These are phyloP conservation scores for Suhomyces vadensis DNA, from an alignment of 805 yeast species.

Conservation along the genomic window DNA sequence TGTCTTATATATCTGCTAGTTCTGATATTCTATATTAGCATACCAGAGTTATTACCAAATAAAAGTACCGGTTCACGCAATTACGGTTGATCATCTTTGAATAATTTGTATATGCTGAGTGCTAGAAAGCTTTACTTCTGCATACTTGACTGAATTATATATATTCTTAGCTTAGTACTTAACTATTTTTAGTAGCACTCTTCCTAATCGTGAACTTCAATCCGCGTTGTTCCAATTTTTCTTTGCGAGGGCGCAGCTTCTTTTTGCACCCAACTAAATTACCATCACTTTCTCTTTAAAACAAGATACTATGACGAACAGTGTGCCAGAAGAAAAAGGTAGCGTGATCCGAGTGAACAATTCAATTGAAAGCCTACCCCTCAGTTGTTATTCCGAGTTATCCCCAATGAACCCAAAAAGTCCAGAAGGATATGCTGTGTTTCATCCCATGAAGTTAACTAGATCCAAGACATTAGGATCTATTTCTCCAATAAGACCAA, in stretches of 20 bases:
- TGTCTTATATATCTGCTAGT: not conserved
- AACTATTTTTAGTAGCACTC: too few species aligned
- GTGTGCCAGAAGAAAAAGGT: not conserved
- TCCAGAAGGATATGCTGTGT: not conserved
- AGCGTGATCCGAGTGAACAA: not conserved
- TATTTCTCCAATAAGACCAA: not conserved
- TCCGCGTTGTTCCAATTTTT: too few species aligned
- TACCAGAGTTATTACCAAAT: not conserved
- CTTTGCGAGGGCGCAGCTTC: constrained; percentile 1
- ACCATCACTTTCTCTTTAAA: too few species aligned
- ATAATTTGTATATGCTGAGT: too few species aligned
- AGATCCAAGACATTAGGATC: not conserved
- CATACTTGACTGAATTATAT: too few species aligned
- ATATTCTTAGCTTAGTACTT: too few species aligned
- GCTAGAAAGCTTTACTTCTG: too few species aligned
- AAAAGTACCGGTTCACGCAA: too few species aligned
- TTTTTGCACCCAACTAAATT: not conserved
- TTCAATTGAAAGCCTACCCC: not conserved
- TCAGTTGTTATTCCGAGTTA: not conserved
- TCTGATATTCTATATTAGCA: not conserved
- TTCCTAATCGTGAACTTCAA: too few species aligned
- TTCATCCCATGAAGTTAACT: not conserved
- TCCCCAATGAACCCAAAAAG: not conserved
- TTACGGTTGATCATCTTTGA: too few species aligned
- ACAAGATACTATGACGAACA: not conserved